phyloP scores from a whole-genome alignment of 2,329 filamentous ascomycete genomes.

The Neospermospora avenae region DNA sequence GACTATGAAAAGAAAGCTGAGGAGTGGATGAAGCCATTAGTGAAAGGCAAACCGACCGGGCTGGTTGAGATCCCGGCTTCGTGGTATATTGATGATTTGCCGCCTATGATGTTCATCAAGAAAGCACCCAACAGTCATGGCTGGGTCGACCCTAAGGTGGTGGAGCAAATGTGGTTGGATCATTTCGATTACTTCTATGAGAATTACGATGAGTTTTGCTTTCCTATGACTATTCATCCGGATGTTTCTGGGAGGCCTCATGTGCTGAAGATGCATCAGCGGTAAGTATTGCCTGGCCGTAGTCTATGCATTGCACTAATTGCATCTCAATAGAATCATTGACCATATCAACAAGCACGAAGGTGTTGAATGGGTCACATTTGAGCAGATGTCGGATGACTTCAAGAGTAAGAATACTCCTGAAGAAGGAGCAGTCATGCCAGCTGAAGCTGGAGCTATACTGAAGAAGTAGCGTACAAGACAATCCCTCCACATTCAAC shows the following conservation, averaged over 20 bases:
- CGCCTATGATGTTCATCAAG: slow-evolving; percentile 73
- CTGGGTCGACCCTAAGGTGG: slow-evolving; percentile 50
- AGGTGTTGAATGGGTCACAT: slow-evolving; percentile 64
- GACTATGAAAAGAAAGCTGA: slow-evolving; percentile 60
- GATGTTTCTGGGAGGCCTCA: slow-evolving; percentile 71
- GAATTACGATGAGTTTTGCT: slow-evolving; percentile 74
- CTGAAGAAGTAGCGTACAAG: slow-evolving; percentile 7
- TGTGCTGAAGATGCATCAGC: slow-evolving; percentile 70
- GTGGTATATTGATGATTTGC: slow-evolving; percentile 60
- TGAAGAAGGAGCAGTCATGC: slow-evolving; percentile 57
- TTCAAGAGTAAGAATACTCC: slow-evolving; percentile 65
- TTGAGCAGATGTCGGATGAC: slow-evolving; percentile 69
- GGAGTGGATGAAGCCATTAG: slow-evolving; percentile 64
- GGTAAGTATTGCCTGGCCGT: slow-evolving; percentile 65
- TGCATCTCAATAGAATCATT: slow-evolving; percentile 64
- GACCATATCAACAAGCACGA: slow-evolving; percentile 63
- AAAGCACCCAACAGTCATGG: slow-evolving; percentile 62
- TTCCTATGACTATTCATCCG: slow-evolving; percentile 74
- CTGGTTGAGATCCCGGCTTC: slow-evolving; percentile 63
- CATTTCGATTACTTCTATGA: slow-evolving; percentile 73
- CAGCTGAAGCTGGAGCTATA: slow-evolving; percentile 38
- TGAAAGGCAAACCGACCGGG: slow-evolving; percentile 56
- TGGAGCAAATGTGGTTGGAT: slow-evolving; percentile 41
- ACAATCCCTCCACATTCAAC: not conserved
- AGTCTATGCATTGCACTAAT: slow-evolving; percentile 52